Percentiles rank a stretch among this genome's conserved stretches.
phyloP scores from a whole-genome alignment of 345 rosid genomes.

The Arabidopsis arenosa region DNA sequence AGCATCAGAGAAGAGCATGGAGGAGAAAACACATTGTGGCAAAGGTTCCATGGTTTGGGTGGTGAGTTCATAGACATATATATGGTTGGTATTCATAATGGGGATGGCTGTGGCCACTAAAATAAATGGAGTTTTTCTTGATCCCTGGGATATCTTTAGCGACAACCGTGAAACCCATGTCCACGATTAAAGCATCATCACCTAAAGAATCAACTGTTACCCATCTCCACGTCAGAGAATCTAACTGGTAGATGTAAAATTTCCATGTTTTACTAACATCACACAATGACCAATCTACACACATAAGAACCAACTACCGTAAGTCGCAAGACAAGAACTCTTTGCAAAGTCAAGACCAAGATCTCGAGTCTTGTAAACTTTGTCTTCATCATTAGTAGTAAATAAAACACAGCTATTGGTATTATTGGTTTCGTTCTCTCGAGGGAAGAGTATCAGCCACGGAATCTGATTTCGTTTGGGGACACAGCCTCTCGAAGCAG shows the following conservation, averaged over 20 bases:
- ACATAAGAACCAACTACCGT: slow-evolving; percentile 18
- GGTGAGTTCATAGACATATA: slow-evolving; percentile 1
- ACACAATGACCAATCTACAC: neutral
- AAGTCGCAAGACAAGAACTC: slow-evolving; percentile 11
- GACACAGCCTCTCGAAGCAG: slow-evolving; percentile 13
- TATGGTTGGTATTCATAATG: neutral
- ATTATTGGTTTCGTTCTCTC: neutral
- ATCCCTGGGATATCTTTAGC: slow-evolving; percentile 22
- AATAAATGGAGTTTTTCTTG: slow-evolving; percentile 23
- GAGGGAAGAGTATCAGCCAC: slow-evolving; percentile 28
- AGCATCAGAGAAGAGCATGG: neutral
- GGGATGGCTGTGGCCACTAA: slow-evolving; percentile 5
- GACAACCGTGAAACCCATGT: slow-evolving; percentile 5
- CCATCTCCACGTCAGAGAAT: neutral
- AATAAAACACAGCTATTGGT: neutral
- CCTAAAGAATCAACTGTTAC: neutral
- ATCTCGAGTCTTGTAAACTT: slow-evolving; percentile 30
- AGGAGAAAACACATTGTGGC: neutral
- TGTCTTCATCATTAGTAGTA: slow-evolving; percentile 5
- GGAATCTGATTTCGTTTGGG: slow-evolving; percentile 10
- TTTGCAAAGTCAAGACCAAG: neutral
- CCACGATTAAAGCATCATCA: neutral
- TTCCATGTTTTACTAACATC: neutral
- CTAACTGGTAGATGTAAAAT: neutral
- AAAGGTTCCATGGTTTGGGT: neutral